phyloP scores from a whole-genome alignment of 441 rosid species.

The Pelargonium hybrid region DNA sequence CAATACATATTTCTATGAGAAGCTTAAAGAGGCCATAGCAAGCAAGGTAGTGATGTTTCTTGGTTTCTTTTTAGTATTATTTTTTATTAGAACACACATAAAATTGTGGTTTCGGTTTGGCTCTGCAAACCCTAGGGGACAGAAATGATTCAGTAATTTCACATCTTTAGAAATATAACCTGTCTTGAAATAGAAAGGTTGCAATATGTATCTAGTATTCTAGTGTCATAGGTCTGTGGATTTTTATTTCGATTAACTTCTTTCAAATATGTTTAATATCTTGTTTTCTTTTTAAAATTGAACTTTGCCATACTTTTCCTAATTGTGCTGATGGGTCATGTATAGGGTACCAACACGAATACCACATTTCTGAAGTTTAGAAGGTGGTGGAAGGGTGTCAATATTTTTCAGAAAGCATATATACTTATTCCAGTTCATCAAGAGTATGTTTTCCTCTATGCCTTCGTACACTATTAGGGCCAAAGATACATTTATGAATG shows the following conservation, averaged over 20 bases:
- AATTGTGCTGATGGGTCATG: constrained; percentile 9
- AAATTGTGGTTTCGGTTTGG: background rate
- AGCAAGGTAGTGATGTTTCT: constrained; percentile 43
- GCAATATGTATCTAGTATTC: background rate
- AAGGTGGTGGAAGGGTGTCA: constrained; percentile 95
- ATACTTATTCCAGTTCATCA: constrained; percentile 81
- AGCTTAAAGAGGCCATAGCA: constrained; percentile 64
- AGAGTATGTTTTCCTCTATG: constrained; percentile 42
- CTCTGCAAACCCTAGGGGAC: background rate
- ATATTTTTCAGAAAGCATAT: constrained; percentile 79
- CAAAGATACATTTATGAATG: too few relatives aligned
- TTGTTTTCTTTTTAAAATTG: constrained; percentile 1
- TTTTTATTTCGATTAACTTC: too few relatives aligned
- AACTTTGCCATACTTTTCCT: background rate
- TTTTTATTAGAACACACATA: background rate
- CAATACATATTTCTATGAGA: constrained; percentile 81
- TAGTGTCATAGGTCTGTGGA: background rate
- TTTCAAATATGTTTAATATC: background rate
- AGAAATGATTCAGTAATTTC: background rate
- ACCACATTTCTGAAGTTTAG: constrained; percentile 63
- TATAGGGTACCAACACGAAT: constrained; percentile 46
- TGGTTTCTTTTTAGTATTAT: constrained; percentile 1
- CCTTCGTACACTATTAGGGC: background rate
- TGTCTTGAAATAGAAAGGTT: background rate
- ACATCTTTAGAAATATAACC: too few relatives aligned